A percentile compares a stretch with the other conserved stretches of the same genome.
Conservation (phyloP, 345 rosid species). For the Gossypium turneri region DNA sequence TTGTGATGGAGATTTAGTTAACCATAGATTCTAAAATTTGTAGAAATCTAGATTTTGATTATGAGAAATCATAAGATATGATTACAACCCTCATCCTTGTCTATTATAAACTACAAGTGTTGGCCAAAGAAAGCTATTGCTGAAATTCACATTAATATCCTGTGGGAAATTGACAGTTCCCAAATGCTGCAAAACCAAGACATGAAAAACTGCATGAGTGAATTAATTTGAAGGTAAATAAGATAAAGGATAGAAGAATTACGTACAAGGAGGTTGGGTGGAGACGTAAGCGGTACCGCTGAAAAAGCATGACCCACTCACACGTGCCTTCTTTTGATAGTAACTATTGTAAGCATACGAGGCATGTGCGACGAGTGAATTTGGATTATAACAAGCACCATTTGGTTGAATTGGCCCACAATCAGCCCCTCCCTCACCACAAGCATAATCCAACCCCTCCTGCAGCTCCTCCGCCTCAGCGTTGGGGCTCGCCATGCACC, state of each 20-base stretch:
- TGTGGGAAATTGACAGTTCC: conserved; percentile 50
- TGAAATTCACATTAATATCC: conserved; percentile 26
- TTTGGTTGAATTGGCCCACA: conserved; percentile 66
- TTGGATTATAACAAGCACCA: conserved; percentile 64
- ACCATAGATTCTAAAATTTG: too few species aligned
- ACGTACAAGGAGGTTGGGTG: conserved; percentile 64
- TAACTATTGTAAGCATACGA: conserved; percentile 89
- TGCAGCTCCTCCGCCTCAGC: conserved; percentile 47
- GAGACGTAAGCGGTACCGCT: conserved; percentile 72
- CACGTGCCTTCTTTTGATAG: conserved; percentile 71
- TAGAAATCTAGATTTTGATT: too few species aligned
- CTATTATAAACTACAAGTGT: not conserved
- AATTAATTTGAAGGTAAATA: not conserved
- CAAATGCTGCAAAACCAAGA: conserved; percentile 37
- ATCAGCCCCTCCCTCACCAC: conserved; percentile 91
- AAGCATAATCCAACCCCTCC: conserved; percentile 66
- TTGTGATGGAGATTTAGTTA: too few species aligned
- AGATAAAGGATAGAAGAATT: conserved; percentile 23
- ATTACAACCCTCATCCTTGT: not conserved
- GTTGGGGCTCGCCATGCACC: conserved; percentile 71
- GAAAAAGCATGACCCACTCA: conserved; percentile 61
- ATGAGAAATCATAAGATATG: not conserved
- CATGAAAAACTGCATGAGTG: not conserved
- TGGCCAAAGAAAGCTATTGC: not conserved
- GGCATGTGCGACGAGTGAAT: conserved; percentile 68